Conservation (phyloP, 2,329 filamentous ascomycete genomes). For the Colletotrichum phormii region DNA sequence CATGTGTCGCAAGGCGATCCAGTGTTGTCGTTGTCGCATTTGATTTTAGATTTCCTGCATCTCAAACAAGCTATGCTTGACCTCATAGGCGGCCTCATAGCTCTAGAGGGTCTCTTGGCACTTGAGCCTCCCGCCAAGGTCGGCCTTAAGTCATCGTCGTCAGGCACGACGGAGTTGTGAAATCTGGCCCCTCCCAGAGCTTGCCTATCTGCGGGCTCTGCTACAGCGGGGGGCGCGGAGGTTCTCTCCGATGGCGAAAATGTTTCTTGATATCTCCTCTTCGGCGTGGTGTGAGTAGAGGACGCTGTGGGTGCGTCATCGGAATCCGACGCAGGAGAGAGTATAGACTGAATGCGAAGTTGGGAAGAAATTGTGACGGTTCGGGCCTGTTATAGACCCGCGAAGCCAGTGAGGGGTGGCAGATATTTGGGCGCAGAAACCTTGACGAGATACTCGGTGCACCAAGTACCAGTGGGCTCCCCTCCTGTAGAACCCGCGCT, state of each 20-base stretch:
- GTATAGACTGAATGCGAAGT: conserved; percentile 63
- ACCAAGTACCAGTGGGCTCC: conserved; percentile 24
- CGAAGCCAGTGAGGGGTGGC: conserved; percentile 44
- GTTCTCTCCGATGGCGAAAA: conserved; percentile 45
- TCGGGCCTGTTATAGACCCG: conserved; percentile 49
- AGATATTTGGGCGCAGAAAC: conserved; percentile 6
- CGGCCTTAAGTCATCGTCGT: conserved; percentile 43
- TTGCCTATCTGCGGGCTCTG: conserved; percentile 41
- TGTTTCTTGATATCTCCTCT: conserved; percentile 51
- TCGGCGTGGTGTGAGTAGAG: conserved; percentile 48
- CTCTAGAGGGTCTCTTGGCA: conserved; percentile 54
- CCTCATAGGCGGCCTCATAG: conserved; percentile 70
- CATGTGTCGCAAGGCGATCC: conserved; percentile 74
- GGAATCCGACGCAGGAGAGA: conserved; percentile 56
- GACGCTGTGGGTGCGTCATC: conserved; percentile 49
- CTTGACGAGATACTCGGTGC: conserved; percentile 19
- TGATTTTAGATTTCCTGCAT: conserved; percentile 86
- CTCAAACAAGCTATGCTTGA: conserved; percentile 83
- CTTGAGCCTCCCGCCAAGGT: conserved; percentile 3
- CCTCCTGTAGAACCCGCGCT: conserved; percentile 16
- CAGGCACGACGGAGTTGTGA: conserved; percentile 35
- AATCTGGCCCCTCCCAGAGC: conserved; percentile 38
- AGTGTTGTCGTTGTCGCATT: conserved; percentile 81
- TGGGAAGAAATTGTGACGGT: conserved; percentile 62
- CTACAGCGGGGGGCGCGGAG: conserved; percentile 35